Conservation (phyloP, 2,329 filamentous ascomycete species). For the Acephala macrosclerotiorum region DNA sequence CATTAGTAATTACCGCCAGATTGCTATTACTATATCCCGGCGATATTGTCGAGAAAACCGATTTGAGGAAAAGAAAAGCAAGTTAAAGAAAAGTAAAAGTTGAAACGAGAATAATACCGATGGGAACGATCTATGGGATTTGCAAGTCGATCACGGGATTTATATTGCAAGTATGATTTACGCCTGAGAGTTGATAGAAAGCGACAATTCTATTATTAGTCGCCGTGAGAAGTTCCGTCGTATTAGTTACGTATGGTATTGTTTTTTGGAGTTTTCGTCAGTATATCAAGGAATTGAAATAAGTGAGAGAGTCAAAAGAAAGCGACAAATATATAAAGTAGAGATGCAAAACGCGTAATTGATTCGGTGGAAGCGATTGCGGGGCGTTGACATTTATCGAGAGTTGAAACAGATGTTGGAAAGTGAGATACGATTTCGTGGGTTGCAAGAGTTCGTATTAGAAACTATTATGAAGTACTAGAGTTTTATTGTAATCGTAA, state of each 20-base stretch:
- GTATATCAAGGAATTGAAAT: conserved; percentile 16
- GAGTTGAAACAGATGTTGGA: conserved; percentile 23
- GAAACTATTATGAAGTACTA: conserved; percentile 25
- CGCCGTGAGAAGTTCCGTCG: conserved; percentile 22
- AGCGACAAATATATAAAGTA: conserved; percentile 22
- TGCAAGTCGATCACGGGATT: neutral
- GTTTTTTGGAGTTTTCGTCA: conserved; percentile 21
- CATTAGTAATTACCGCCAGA: conserved; percentile 23
- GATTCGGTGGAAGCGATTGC: conserved; percentile 24
- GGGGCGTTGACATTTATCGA: conserved; percentile 13
- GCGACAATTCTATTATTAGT: conserved; percentile 25
- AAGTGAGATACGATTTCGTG: conserved; percentile 18
- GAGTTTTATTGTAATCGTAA: conserved; percentile 19
- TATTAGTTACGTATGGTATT: conserved; percentile 18
- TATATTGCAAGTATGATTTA: conserved; percentile 13
- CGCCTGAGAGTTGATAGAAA: conserved; percentile 26
- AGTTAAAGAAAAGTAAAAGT: conserved; percentile 15
- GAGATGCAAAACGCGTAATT: conserved; percentile 16
- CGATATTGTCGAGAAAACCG: conserved; percentile 14
- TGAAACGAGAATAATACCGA: conserved; percentile 14
- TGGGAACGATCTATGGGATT: conserved; percentile 1
- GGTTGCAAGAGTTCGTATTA: conserved; percentile 20
- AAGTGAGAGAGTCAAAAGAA: conserved; percentile 20
- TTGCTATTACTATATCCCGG: conserved; percentile 17
- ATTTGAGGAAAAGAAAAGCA: conserved; percentile 19